Evolutionary conservation across 768 basidiomycete species (phyloP), one percentile per base, ranked within the genome.

Genomic region (Hericium erinaceus): DNA sequence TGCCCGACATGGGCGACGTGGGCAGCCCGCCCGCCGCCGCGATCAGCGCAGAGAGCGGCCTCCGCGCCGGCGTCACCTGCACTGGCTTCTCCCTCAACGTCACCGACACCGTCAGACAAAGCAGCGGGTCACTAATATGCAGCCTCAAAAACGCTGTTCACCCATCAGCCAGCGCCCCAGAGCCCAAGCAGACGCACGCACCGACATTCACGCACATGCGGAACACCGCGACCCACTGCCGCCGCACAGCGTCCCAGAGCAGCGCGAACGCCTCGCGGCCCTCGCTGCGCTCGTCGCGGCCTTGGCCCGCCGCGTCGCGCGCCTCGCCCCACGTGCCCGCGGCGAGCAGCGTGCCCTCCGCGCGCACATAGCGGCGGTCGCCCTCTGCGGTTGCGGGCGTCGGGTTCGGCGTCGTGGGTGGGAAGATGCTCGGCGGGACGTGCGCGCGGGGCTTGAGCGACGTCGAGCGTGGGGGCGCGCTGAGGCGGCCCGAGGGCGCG

Each of bases 11-110:
- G 1, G 70, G 68, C 2, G 75, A 71, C 7, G 68, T 67, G 10
- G 74, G 67, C 46, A 66, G 60, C 4, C 65, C 66, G 4, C 69
- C 73, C 11, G 65, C 65, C 13, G 74, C 64, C 8, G 65, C 63
- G 3, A 72, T 67, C n/a, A 75, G 46, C 22, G 67, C 57, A 5
- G 63, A 64, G 13, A 81, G 63, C 1, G 70, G 65, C 53, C 69
- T 63, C 33, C 73, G 64, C 5, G 69, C 67, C 6, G 78, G 70
- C 2, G 77, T 79, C 12, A 77, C 63, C 13, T 77, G 69, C 7
- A 89, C 67, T 0, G 85, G 80, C 64, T 83, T 89, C 22, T 95
- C 91, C 52, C 93, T 81, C n/a, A 95, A 73, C 0, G 93, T 97
- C n/a, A 84, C 78, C 2, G 89, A 92, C 3, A 85, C 77, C 0